Percentiles rank a stretch among this genome's conserved stretches.
Evolutionary conservation across 768 basidiomycete genomes (phyloP).

Genomic region (Mycena crocata): DNA sequence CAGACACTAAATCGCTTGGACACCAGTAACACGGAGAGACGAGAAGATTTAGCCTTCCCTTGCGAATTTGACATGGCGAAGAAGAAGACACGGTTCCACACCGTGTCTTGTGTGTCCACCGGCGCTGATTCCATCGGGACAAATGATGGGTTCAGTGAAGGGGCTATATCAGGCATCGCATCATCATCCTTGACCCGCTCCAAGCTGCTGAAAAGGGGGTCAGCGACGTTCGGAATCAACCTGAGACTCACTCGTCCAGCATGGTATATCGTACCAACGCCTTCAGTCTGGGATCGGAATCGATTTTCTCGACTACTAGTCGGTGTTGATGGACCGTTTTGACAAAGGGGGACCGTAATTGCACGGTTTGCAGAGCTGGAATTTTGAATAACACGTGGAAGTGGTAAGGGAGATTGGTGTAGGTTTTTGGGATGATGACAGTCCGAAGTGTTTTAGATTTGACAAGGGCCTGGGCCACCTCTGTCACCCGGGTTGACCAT

Average conservation of each 20-base stretch:
- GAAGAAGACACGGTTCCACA: slow-evolving; percentile 8
- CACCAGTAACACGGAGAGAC: not conserved
- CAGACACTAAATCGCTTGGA: slow-evolving; percentile 9
- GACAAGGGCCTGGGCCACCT: no score
- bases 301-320: no score
- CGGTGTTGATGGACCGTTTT: no score
- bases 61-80: slow-evolving; percentile 12
- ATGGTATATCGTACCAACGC: no score
- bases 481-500: not conserved
- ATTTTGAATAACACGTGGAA: no score
- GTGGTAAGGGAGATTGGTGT: no score
- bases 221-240: not conserved
- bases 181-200: not conserved
- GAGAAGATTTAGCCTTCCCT: not conserved
- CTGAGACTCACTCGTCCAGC: not conserved
- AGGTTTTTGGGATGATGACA: no score
- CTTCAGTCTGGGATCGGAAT: no score
- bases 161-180: not conserved
- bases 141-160: slow-evolving; percentile 13
- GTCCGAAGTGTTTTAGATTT: no score
- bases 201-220: not conserved
- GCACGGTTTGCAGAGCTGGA: no score
- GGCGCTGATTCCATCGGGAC: slow-evolving; percentile 5
- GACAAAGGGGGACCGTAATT: no score
- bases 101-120: not conserved